phyloP scores from a whole-genome alignment of 345 rosid genomes.

The Citrus cavaleriei region DNA sequence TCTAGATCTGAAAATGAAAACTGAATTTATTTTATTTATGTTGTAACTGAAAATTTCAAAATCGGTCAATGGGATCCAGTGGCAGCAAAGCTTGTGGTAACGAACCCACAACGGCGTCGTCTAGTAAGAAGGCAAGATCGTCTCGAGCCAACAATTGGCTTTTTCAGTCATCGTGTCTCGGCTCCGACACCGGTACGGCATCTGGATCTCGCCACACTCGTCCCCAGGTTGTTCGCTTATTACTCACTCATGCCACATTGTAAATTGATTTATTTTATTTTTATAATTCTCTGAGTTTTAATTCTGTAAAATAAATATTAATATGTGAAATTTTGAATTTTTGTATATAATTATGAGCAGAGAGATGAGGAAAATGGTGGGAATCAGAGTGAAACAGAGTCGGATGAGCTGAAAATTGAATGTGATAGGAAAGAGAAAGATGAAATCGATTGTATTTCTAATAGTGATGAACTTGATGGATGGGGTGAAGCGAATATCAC shows the following conservation, averaged over 20 bases:
- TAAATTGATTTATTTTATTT: not conserved
- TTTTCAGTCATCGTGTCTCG: conserved; percentile 70
- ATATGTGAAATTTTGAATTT: not conserved
- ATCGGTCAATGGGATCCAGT: conserved; percentile 58
- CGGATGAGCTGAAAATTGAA: conserved; percentile 38
- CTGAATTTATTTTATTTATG: not conserved
- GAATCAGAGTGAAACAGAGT: conserved; percentile 18
- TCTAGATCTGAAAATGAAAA: conserved; percentile 6
- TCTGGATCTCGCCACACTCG: conserved; percentile 52
- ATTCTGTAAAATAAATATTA: not conserved
- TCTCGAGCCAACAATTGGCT: conserved; percentile 45
- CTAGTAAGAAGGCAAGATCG: conserved; percentile 36
- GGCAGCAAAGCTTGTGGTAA: conserved; percentile 56
- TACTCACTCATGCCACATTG: not conserved
- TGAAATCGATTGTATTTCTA: conserved; percentile 31
- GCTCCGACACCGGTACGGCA: conserved; percentile 11
- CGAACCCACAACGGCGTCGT: conserved; percentile 22
- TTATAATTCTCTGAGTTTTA: not conserved
- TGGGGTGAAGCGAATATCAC: conserved; percentile 36
- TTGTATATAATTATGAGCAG: not conserved
- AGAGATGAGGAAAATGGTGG: conserved; percentile 28
- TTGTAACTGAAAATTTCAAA: not conserved
- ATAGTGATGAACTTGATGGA: conserved; percentile 44
- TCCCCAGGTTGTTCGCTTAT: conserved; percentile 34
- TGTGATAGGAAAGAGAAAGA: conserved; percentile 38